Evolutionary conservation across 148 eudicot genomes (phyloP).

Genomic region (Vaccinium corymbosum): DNA sequence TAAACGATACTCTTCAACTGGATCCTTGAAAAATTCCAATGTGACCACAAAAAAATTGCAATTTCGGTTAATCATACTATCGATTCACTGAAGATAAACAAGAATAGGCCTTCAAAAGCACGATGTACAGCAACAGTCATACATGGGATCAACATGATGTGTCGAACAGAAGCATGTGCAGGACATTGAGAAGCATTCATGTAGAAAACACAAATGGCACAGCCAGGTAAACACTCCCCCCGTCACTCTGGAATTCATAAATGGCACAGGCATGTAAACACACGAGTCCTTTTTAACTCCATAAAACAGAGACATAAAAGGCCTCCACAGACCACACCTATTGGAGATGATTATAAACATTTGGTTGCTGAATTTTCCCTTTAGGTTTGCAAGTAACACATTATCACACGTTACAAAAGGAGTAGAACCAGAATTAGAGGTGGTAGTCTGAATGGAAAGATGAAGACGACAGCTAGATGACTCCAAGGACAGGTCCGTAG

Average conservation of each 20-base stretch:
- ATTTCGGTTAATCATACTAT: constrained; percentile 1
- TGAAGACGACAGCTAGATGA: too few species aligned
- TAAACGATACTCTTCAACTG: not conserved
- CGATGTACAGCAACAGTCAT: not conserved
- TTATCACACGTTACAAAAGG: not conserved
- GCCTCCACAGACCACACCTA: not conserved
- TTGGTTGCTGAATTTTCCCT: not conserved
- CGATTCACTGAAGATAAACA: constrained; percentile 1
- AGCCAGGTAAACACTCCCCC: not conserved
- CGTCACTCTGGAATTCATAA: not conserved
- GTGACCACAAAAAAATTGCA: not conserved
- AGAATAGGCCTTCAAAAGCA: not conserved
- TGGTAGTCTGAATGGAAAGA: too few species aligned
- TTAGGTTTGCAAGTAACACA: not conserved
- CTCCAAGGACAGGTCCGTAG: too few species aligned
- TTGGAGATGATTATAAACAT: not conserved
- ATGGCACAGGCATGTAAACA: not conserved
- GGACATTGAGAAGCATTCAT: not conserved
- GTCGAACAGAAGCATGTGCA: not conserved
- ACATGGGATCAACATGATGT: not conserved
- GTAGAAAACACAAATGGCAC: not conserved
- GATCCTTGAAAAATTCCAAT: not conserved
- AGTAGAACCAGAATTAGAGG: too few species aligned
- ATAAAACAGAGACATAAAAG: not conserved
- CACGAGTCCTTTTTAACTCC: not conserved